These are phyloP conservation scores for Fusarium luffae DNA, from an alignment of 2,329 filamentous ascomycete species.

Conservation along the genomic window DNA sequence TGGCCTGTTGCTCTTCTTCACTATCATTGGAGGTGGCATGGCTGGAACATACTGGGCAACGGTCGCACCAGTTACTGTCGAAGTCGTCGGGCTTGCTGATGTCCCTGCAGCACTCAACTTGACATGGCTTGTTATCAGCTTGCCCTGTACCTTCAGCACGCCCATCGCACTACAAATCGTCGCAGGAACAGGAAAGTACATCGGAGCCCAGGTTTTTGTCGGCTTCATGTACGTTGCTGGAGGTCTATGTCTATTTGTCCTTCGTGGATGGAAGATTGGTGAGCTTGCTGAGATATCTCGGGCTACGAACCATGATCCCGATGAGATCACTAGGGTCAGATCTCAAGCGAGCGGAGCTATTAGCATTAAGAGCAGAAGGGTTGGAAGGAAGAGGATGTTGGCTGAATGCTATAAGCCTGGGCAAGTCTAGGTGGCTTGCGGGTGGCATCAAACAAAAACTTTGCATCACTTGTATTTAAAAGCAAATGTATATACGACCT, in stretches of 20 bases:
- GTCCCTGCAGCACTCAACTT: constrained; percentile 76
- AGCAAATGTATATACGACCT: not conserved
- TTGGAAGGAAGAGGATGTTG: constrained; percentile 49
- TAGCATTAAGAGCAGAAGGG: constrained; percentile 44
- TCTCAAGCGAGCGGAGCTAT: constrained; percentile 48
- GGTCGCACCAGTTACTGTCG: constrained; percentile 75
- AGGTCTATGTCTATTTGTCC: constrained; percentile 46
- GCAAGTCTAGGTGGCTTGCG: constrained; percentile 39
- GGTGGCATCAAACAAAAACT: not conserved
- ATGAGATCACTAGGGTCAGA: constrained; percentile 48
- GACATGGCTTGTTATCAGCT: constrained; percentile 75
- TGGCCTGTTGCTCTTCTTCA: constrained; percentile 76
- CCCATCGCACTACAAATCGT: constrained; percentile 70
- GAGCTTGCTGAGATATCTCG: constrained; percentile 50
- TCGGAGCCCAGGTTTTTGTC: constrained; percentile 67
- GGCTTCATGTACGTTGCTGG: constrained; percentile 70
- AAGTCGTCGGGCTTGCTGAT: constrained; percentile 76
- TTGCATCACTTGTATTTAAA: not conserved
- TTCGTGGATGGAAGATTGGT: constrained; percentile 55
- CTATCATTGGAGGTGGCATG: constrained; percentile 75
- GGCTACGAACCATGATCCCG: constrained; percentile 45
- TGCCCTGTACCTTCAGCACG: constrained; percentile 77
- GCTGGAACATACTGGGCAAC: constrained; percentile 79
- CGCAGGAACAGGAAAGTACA: constrained; percentile 58
- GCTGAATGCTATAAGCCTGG: constrained; percentile 47